phyloP scores from a whole-genome alignment of 352 stramenopile genomes.

The Phytopythium chamaehyphon region DNA sequence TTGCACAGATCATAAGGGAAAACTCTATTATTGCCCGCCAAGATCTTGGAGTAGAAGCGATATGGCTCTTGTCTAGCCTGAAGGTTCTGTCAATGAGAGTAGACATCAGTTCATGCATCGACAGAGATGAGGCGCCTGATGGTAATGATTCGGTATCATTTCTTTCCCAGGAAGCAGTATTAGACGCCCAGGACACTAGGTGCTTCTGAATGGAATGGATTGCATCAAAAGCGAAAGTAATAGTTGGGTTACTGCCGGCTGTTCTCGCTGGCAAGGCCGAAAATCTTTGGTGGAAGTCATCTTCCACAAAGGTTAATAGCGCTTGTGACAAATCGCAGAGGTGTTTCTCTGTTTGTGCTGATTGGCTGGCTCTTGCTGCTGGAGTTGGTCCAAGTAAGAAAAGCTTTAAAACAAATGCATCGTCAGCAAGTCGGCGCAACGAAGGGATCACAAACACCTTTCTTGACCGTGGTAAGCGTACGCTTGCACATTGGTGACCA shows the following conservation, averaged over 20 bases:
- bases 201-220: slow-evolving; percentile 64
- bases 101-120: slow-evolving; percentile 10
- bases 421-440: slow-evolving; percentile 63
- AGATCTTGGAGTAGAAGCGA: slow-evolving; percentile 18
- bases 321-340: no score
- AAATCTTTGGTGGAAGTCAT: no score
- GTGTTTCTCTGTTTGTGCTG: no score
- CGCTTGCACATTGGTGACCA: neutral
- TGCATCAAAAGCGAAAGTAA: slow-evolving; percentile 11
- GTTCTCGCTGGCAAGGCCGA: no score
- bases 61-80: slow-evolving; percentile 23
- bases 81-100: slow-evolving; percentile 32
- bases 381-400: slow-evolving; percentile 14
- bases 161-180: slow-evolving; percentile 13
- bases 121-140: neutral
- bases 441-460: slow-evolving; percentile 48
- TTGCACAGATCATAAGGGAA: slow-evolving; percentile 12
- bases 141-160: neutral
- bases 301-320: no score
- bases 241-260: neutral
- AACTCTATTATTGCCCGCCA: slow-evolving; percentile 58
- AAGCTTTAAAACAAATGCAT: slow-evolving; percentile 43
- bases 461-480: slow-evolving; percentile 17
- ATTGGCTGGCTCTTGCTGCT: neutral
- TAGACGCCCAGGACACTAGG: slow-evolving; percentile 52